Evolutionary conservation across 768 basidiomycete species (phyloP).

Genomic region (Mycena polygramma): DNA sequence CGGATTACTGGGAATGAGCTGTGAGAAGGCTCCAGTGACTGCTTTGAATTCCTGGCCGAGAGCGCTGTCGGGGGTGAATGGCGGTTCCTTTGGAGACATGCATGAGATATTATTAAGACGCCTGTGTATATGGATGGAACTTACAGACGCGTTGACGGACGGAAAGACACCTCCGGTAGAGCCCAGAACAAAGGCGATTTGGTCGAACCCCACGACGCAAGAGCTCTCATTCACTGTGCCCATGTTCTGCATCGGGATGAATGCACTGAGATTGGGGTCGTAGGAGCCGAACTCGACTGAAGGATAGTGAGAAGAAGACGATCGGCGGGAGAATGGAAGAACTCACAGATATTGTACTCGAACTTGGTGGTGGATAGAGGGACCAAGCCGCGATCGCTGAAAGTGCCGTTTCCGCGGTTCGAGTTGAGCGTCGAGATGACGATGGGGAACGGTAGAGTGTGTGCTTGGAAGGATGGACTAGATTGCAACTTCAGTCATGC

Average conservation of each 20-base stretch:
- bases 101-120: neutral
- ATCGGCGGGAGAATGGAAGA: neutral
- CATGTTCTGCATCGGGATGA: constrained; percentile 58
- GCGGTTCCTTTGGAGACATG: neutral
- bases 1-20: constrained; percentile 40
- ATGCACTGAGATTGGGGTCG: constrained; percentile 59
- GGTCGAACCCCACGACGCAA: constrained; percentile 53
- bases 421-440: constrained; percentile 46
- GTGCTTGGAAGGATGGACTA: constrained; percentile 49
- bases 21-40: constrained; percentile 34
- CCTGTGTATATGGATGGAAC: constrained; percentile 1
- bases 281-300: constrained; percentile 57
- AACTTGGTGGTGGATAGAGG: constrained; percentile 50
- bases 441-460: constrained; percentile 57
- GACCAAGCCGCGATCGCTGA: constrained; percentile 31
- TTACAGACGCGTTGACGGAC: constrained; percentile 43
- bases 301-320: neutral
- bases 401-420: constrained; percentile 42
- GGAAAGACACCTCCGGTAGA: constrained; percentile 56
- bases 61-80: constrained; percentile 10
- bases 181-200: constrained; percentile 52
- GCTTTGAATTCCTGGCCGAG: constrained; percentile 26
- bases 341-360: constrained; percentile 51
- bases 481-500: constrained; percentile 12
- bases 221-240: constrained; percentile 52